Conservation (phyloP, 2,329 filamentous ascomycete genomes). For the Rhinocladiella mackenziei region DNA sequence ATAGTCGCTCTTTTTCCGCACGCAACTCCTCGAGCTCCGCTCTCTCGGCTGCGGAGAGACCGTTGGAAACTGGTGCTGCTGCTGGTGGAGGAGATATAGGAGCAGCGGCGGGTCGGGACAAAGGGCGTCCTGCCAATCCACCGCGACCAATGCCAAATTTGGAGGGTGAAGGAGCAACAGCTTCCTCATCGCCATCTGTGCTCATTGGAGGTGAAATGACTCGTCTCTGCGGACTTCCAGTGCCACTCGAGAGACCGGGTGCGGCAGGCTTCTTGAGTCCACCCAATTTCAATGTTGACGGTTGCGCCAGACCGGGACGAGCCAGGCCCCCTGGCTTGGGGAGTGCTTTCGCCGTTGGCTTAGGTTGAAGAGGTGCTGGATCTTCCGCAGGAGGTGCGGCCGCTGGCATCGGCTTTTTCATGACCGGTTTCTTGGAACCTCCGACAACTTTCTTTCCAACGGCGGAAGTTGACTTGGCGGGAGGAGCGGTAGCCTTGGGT, state of each 20-base stretch:
- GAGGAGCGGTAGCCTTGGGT: slow-evolving; percentile 68
- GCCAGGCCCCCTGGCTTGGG: slow-evolving; percentile 44
- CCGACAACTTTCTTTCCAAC: slow-evolving; percentile 51
- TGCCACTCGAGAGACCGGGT: slow-evolving; percentile 22
- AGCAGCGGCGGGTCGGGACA: slow-evolving; percentile 66
- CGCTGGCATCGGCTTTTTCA: slow-evolving; percentile 48
- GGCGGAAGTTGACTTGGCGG: slow-evolving; percentile 54
- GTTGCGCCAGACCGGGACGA: slow-evolving; percentile 41
- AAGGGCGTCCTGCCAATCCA: slow-evolving; percentile 78
- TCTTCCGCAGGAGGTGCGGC: slow-evolving; percentile 55
- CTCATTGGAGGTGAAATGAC: slow-evolving; percentile 42
- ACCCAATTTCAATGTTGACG: slow-evolving; percentile 41
- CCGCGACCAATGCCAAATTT: slow-evolving; percentile 65
- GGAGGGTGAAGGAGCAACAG: slow-evolving; percentile 46
- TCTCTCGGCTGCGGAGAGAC: slow-evolving; percentile 73
- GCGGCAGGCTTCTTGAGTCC: slow-evolving; percentile 41
- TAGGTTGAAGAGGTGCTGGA: slow-evolving; percentile 47
- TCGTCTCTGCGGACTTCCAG: slow-evolving; percentile 41
- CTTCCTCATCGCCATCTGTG: slow-evolving; percentile 41
- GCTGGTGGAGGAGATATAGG: slow-evolving; percentile 51
- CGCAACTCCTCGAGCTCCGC: slow-evolving; percentile 91
- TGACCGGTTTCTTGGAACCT: slow-evolving; percentile 51
- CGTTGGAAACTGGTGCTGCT: slow-evolving; percentile 56
- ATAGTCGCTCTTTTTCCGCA: slow-evolving; percentile 72
- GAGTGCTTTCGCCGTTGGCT: slow-evolving; percentile 38